Base-by-base conservation (phyloP, 2,329 filamentous ascomycete species). In the Neospermospora avenae region DNA sequence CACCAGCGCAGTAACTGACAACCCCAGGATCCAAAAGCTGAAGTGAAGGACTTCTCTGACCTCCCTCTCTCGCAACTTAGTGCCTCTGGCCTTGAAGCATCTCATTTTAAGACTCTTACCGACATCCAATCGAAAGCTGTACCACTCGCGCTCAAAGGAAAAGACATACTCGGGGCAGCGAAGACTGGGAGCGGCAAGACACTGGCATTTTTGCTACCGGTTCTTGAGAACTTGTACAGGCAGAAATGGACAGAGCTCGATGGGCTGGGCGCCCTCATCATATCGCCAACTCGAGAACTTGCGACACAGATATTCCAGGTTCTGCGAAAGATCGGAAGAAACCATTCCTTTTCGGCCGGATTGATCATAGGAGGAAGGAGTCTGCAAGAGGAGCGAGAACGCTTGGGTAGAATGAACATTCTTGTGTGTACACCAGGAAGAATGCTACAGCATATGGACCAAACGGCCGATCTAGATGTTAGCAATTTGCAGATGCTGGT, bases 301-400 rank as follows among this genome's bases (percentile, higher is more conserved):
- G 93, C 95, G 0, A 95, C 96, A 41, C 95, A 99, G 75, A 99
- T 96, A 63, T 99, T 98, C 72, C 90, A 97, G 60, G 93, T 98
- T 0, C 77, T 99, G 69, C 83, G 91, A 63, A 96, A 96, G 74
- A 85, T 99, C 60, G 95, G 95, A 46, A 84, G 90, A 59, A 86
- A 93, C 60, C 93, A 99, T 74, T 81, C 85, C 62, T 97, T 98
- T 74, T 96, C 93, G 0, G 95, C 95, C 0, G 95, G 95, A 0
- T 76, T 98, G 69, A 85, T 99, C 10, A 98, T 98, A 69, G 95
- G 95, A 42, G 95, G 95, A 42, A 96, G 96, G 80, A 93, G 84
- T 73, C 72, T 97, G 69, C 87, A 90, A 71, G 93, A 97, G 68
- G 85, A 99, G 76, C 86, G 90, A 24, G 90, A 96, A 68, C 84